Evolutionary conservation across 305 asterid genomes (phyloP).

Genomic region (Fraxinus nigra): DNA sequence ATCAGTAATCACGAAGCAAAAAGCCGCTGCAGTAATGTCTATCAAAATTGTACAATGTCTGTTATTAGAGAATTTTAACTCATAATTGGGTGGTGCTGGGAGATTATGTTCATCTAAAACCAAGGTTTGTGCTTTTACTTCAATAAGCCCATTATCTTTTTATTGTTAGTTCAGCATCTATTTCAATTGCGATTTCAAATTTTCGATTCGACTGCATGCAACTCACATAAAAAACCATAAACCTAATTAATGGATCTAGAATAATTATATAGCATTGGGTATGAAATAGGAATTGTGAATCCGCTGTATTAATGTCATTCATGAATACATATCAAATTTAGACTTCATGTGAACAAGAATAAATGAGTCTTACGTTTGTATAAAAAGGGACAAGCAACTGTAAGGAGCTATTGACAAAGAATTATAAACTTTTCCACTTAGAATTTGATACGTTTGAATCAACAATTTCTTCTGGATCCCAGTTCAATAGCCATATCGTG

Average conservation of each 20-base stretch:
- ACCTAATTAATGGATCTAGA: neutral
- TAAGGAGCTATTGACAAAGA: neutral
- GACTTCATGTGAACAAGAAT: neutral
- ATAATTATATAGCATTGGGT: neutral
- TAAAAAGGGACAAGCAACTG: neutral
- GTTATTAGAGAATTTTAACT: neutral
- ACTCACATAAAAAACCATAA: neutral
- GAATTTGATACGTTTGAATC: neutral
- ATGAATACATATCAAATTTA: neutral
- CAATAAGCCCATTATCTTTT: neutral
- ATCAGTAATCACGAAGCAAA: neutral
- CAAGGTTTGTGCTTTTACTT: neutral
- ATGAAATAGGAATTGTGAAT: neutral
- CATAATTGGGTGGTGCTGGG: neutral
- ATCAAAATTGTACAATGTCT: neutral
- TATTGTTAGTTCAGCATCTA: neutral
- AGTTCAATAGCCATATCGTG: neutral
- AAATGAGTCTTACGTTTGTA: neutral
- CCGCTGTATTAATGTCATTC: neutral
- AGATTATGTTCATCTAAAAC: neutral
- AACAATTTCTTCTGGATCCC: neutral
- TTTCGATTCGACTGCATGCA: neutral
- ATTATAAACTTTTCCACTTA: neutral
- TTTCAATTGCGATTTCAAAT: neutral
- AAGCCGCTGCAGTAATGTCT: neutral